phyloP scores from a whole-genome alignment of 2,329 filamentous ascomycete genomes.

The Cladorrhinum sp. region DNA sequence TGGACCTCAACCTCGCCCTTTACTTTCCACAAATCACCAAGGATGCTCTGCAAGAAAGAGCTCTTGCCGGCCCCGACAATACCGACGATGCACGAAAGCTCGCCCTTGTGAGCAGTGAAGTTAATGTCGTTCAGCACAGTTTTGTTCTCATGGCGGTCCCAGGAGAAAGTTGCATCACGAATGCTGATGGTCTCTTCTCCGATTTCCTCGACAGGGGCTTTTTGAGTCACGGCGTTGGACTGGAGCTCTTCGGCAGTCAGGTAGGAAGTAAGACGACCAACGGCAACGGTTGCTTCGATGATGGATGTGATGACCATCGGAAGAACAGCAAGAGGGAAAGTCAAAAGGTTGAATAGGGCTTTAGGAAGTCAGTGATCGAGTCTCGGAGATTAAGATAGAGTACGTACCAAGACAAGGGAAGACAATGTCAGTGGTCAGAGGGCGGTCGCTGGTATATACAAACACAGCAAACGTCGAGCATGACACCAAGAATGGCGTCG shows the following conservation, averaged over 20 bases:
- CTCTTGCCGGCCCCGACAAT: conserved; percentile 95
- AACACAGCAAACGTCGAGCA: conserved; percentile 96
- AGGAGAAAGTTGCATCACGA: conserved; percentile 84
- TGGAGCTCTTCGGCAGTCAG: conserved; percentile 89
- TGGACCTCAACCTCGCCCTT: conserved; percentile 79
- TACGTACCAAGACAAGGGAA: conserved; percentile 90
- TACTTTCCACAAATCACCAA: conserved; percentile 89
- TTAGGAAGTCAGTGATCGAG: too few species aligned
- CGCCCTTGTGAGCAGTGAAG: conserved; percentile 86
- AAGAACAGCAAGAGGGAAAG: conserved; percentile 88
- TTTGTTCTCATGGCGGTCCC: conserved; percentile 78
- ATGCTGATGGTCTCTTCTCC: conserved; percentile 87
- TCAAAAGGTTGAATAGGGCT: conserved; percentile 91
- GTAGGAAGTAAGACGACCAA: conserved; percentile 79
- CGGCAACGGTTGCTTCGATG: conserved; percentile 92
- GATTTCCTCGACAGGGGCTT: conserved; percentile 66
- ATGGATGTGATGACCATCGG: conserved; percentile 98
- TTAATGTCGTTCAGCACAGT: conserved; percentile 77
- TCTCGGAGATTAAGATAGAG: too few species aligned
- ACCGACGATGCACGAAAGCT: conserved; percentile 88
- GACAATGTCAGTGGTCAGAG: conserved; percentile 89
- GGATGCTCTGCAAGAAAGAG: conserved; percentile 80
- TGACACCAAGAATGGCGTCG: conserved; percentile 94
- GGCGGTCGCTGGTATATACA: conserved; percentile 75
- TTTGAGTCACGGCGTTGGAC: conserved; percentile 69